Conservation (phyloP, 108 stramenopile species). For the Nitzschia sp. region DNA sequence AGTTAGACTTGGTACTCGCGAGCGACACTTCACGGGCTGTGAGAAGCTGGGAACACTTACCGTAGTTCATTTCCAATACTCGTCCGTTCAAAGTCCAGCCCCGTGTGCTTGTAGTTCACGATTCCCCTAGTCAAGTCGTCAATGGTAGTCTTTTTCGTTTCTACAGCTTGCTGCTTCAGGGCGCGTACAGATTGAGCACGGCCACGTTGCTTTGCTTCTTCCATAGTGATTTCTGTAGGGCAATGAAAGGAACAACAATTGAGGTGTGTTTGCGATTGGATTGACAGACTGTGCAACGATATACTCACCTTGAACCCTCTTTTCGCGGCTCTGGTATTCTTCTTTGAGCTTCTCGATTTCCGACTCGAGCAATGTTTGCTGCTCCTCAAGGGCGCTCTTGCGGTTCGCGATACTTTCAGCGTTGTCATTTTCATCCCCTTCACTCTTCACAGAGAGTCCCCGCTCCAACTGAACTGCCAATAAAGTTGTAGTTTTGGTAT, state of each 20-base stretch:
- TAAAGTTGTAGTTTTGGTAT: conserved; percentile 27
- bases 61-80: conserved; percentile 35
- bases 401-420: conserved; percentile 15
- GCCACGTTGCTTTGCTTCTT: conserved; percentile 27
- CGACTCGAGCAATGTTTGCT: not conserved
- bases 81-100: conserved; percentile 53
- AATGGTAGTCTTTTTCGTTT: conserved; percentile 48
- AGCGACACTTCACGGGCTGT: not conserved
- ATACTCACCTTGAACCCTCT: conserved; percentile 30
- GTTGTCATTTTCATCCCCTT: conserved; percentile 12
- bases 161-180: conserved; percentile 35
- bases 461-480: conserved; percentile 33
- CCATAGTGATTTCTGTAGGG: conserved; percentile 19
- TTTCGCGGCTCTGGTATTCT: conserved; percentile 27
- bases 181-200: conserved; percentile 31
- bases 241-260: not conserved
- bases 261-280: not conserved
- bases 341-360: conserved; percentile 27
- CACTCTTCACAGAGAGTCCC: conserved; percentile 13
- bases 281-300: not conserved
- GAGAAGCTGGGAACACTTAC: conserved; percentile 27
- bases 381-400: conserved; percentile 25
- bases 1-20: too few relatives aligned
- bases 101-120: conserved; percentile 58
- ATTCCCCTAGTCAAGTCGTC: conserved; percentile 64